Evolutionary conservation across 2,329 filamentous ascomycete species (phyloP).

Genomic region (Metarhizium anisopliae): DNA sequence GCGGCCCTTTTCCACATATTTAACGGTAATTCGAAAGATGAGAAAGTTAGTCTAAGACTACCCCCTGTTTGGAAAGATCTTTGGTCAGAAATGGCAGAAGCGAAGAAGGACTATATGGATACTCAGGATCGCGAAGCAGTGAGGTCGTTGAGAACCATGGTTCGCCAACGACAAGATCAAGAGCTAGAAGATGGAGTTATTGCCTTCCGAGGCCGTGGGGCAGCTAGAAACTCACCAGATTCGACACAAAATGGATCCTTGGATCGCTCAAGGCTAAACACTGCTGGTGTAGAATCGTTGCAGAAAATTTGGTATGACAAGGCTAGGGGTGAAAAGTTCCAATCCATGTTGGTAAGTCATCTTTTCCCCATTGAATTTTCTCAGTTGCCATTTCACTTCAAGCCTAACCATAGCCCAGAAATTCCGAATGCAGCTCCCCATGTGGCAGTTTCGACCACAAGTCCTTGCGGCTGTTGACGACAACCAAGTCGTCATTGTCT

Average conservation of each 20-base stretch:
- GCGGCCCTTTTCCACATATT: slow-evolving; percentile 75
- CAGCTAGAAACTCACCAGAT: slow-evolving; percentile 37
- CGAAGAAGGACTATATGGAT: slow-evolving; percentile 62
- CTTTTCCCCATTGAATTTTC: neutral
- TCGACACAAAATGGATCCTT: slow-evolving; percentile 36
- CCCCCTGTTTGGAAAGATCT: slow-evolving; percentile 76
- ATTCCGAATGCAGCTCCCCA: slow-evolving; percentile 73
- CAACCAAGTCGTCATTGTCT: slow-evolving; percentile 84
- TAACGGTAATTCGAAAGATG: slow-evolving; percentile 68
- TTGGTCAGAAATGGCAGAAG: slow-evolving; percentile 68
- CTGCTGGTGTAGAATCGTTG: slow-evolving; percentile 37
- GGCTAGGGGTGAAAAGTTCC: slow-evolving; percentile 51
- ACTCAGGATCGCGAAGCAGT: slow-evolving; percentile 60
- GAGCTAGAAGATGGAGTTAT: slow-evolving; percentile 68
- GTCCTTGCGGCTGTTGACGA: slow-evolving; percentile 69
- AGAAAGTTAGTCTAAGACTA: slow-evolving; percentile 72
- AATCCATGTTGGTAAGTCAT: slow-evolving; percentile 61
- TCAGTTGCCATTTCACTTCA: neutral
- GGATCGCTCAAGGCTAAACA: slow-evolving; percentile 33
- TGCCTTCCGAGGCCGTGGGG: slow-evolving; percentile 58
- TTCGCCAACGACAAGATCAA: slow-evolving; percentile 59
- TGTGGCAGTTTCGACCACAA: slow-evolving; percentile 74
- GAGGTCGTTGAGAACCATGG: slow-evolving; percentile 57
- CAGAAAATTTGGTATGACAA: slow-evolving; percentile 53
- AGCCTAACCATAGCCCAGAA: slow-evolving; percentile 21